Evolutionary conservation across 345 rosid species (phyloP).

Genomic region (Mangifera indica): DNA sequence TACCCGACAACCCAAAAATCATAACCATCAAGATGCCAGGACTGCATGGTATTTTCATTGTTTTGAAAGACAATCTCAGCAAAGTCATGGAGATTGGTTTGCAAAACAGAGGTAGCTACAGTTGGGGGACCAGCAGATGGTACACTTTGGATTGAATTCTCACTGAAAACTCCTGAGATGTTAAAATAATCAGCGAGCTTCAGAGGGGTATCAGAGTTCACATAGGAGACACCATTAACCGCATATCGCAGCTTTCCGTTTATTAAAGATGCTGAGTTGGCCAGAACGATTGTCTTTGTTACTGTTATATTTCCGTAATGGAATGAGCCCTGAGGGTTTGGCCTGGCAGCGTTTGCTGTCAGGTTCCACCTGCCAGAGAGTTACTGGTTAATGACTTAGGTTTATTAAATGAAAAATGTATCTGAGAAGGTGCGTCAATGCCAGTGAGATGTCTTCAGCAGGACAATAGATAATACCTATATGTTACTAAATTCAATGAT

Average conservation of each 20-base stretch:
- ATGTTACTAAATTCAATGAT: background rate
- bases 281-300: constrained; percentile 52
- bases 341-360: constrained; percentile 92
- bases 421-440: background rate
- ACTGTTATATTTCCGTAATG: constrained; percentile 70
- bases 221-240: constrained; percentile 71
- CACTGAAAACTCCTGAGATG: constrained; percentile 66
- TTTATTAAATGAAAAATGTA: background rate
- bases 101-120: constrained; percentile 65
- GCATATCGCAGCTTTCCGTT: constrained; percentile 81
- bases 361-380: constrained; percentile 65
- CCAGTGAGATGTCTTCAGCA: background rate
- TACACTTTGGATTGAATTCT: constrained; percentile 44
- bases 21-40: constrained; percentile 98
- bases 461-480: background rate
- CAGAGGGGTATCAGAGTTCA: constrained; percentile 74
- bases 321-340: constrained; percentile 95
- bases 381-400: background rate
- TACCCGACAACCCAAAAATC: constrained; percentile 94
- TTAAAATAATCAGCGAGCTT: constrained; percentile 82
- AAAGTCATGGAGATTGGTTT: constrained; percentile 56
- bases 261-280: constrained; percentile 71
- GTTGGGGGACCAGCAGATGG: constrained; percentile 52
- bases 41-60: constrained; percentile 61
- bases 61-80: constrained; percentile 77